Base-by-base conservation (phyloP, 2,329 filamentous ascomycete species). In the Byssoonygena ceratinophila region DNA sequence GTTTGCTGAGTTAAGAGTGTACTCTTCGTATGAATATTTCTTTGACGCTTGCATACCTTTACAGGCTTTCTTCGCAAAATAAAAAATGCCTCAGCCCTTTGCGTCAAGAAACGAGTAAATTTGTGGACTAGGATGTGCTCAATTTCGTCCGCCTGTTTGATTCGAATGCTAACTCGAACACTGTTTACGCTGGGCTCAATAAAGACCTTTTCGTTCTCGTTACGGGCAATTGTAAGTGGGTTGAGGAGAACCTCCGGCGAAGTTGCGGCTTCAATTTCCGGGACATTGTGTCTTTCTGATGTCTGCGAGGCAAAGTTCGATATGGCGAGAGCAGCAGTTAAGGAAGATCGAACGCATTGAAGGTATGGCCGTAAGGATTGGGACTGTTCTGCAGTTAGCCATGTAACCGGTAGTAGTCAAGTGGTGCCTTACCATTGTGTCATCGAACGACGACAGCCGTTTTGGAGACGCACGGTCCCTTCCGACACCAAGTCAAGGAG, bases 141-240 rank as follows among this genome's bases (percentile, higher is more conserved):
- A 64, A 97, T 98, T 75, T 98, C 92, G 70, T 98, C 92, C 57
- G 92, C 92, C 76, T 98, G 92, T 76, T 98, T 98, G 72, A 98
- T 96, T 77, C 91, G 88, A 75, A 98, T 94, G 79, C 88, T 95
- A 65, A 98, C 86, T 61, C 92, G 85, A 61, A 98, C 86, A 61
- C 87, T 94, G 79, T 98, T 98, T 74, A 97, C 85, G 69, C 87
- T 92, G 51, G 92, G 90, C 74, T 97, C 91, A 67, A 97, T 94
- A 56, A 95, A 76, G 60, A 98, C 91, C 62, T 86, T 84, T 78
- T 98, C 92, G 69, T 96, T 94, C 72, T 97, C 90, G 72, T 98
- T 98, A 59, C 92, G 83, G 58, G 91, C 85, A 61, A 98, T 82
- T 25, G 85, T 89, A 58, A 98, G 75, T 16, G 91, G 90, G 64